Evolutionary conservation across 441 rosid genomes (phyloP), one percentile per base, ranked within the genome.

Genomic region (Brassica hybrid): DNA sequence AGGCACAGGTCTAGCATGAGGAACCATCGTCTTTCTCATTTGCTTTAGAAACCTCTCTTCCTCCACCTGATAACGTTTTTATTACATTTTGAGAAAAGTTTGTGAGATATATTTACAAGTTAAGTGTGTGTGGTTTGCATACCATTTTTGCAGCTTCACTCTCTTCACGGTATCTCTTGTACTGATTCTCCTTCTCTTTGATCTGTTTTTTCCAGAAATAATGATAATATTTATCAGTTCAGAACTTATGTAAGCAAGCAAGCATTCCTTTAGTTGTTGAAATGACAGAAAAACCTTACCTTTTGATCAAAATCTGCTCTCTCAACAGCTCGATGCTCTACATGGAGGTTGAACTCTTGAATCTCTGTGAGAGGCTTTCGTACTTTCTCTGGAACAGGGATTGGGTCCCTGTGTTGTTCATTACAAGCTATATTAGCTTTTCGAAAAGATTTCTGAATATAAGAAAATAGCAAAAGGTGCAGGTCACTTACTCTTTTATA

Each of bases 141-240:
- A 94, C 99, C 98, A 90, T 91, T 71, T 76, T 88, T 12, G 89
- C 94, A 59, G 93, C 87, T 76, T 96, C 98, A 58, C 84, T 92
- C 80, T 94, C 99, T 77, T 94, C 98, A 79, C 99, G 85, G 81
- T 90, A 89, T 86, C 99, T 89, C 84, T 96, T 96, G 76, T 92
- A 92, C 78, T 84, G 65, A 67, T 73, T 79, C 81, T 92, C 99
- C 76, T 96, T 96, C 84, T 94, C 97, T 82, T 89, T 96, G 57
- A 96, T 84, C 99, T 94, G 30, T 41, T 6, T 48, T 21, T 66
- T 71, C 16, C 73, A 71, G 12, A 25, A n/a, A n/a, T n/a, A n/a
- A n/a, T n/a, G n/a, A n/a, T n/a, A n/a, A n/a, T n/a, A n/a, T n/a
- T n/a, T n/a, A n/a, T n/a, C n/a, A n/a, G n/a, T n/a, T n/a, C n/a